Evolutionary conservation across 495 filamentous ascomycete genomes (phyloP).

Genomic region (Lophiostoma macrostomum): DNA sequence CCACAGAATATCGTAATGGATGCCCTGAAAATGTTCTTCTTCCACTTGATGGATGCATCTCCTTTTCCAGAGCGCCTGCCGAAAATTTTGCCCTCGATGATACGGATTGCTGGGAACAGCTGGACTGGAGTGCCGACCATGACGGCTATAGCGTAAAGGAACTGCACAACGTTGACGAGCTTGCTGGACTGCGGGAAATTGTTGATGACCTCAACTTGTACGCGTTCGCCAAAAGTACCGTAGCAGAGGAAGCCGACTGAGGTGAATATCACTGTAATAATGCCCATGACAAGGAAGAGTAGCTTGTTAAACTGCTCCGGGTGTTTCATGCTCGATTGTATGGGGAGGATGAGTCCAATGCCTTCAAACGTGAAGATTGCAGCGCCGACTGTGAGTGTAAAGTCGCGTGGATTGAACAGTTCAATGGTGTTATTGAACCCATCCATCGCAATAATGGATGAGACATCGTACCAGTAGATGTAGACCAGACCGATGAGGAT

Average conservation of each 20-base stretch:
- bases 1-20: constrained; percentile 50
- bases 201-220: constrained; percentile 60
- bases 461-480: constrained; percentile 61
- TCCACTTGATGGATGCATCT: constrained; percentile 57
- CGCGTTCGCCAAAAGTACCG: constrained; percentile 58
- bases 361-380: constrained; percentile 69
- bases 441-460: constrained; percentile 46
- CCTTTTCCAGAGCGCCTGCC: constrained; percentile 56
- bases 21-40: constrained; percentile 60
- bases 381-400: constrained; percentile 61
- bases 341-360: constrained; percentile 63
- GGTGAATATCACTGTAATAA: constrained; percentile 63
- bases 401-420: constrained; percentile 59
- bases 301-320: constrained; percentile 58
- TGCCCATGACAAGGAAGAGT: constrained; percentile 57
- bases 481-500: constrained; percentile 62
- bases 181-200: constrained; percentile 61
- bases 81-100: constrained; percentile 54
- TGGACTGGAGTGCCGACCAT: constrained; percentile 62
- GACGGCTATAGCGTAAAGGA: constrained; percentile 63
- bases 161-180: constrained; percentile 63
- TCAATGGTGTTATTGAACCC: constrained; percentile 46
- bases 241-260: constrained; percentile 63
- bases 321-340: constrained; percentile 60
- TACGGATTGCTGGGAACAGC: constrained; percentile 61